phyloP scores from a whole-genome alignment of 768 basidiomycete species.

The Psilocybe sp. region DNA sequence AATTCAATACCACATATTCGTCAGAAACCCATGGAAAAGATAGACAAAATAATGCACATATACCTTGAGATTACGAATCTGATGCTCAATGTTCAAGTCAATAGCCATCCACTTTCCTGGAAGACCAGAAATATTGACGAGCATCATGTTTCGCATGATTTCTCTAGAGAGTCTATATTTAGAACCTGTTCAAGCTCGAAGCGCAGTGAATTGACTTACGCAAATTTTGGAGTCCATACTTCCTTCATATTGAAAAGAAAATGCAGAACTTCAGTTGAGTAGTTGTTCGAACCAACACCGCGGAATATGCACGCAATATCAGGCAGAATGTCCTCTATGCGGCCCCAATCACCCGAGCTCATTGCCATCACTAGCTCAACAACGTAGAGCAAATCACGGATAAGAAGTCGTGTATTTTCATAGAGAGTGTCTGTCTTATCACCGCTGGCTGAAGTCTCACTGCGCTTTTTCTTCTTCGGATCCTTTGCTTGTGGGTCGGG shows the following conservation, averaged over 20 bases:
- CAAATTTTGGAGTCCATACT: constrained; percentile 31
- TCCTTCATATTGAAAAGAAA: constrained; percentile 24
- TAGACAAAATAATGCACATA: too few relatives aligned
- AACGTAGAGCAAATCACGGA: constrained; percentile 27
- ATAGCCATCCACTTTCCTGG: constrained; percentile 28
- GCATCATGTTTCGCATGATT: constrained; percentile 19
- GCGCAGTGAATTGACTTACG: constrained; percentile 15
- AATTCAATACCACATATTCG: neutral
- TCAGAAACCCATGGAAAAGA: too few relatives aligned
- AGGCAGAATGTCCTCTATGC: constrained; percentile 26
- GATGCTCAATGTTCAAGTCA: constrained; percentile 34
- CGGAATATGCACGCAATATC: constrained; percentile 26
- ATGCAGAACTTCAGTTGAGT: constrained; percentile 27
- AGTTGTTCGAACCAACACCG: constrained; percentile 29
- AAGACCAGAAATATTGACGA: constrained; percentile 27
- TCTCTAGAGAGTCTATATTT: neutral
- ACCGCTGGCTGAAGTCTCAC: too few relatives aligned
- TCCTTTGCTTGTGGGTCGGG: too few relatives aligned
- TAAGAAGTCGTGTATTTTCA: constrained; percentile 25
- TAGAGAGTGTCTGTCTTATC: constrained; percentile 6
- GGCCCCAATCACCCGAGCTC: constrained; percentile 27
- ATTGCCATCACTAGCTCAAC: constrained; percentile 24
- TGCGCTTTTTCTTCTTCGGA: neutral
- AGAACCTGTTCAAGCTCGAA: neutral
- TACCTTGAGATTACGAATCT: constrained; percentile 14